These are phyloP conservation scores for Stephania yunnanensis DNA, from an alignment of 164 flowering plant species.

Conservation along the genomic window DNA sequence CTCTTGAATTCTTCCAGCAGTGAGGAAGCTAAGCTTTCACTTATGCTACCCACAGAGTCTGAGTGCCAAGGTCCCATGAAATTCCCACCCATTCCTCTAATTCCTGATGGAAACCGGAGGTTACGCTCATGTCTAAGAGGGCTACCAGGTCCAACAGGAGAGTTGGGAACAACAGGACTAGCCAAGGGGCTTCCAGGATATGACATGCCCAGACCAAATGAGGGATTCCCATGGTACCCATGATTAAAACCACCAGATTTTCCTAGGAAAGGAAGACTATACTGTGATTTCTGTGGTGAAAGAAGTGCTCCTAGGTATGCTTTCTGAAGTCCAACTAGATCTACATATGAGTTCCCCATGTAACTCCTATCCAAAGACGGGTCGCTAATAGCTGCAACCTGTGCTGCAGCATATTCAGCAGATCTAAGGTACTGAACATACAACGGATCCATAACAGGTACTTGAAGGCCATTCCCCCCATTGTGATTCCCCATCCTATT, in stretches of 20 bases:
- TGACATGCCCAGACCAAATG: slow-evolving; percentile 58
- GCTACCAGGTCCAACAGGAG: slow-evolving; percentile 59
- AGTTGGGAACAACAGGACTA: slow-evolving; percentile 47
- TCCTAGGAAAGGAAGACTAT: slow-evolving; percentile 42
- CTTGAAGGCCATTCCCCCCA: slow-evolving; percentile 37
- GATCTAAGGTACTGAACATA: slow-evolving; percentile 67
- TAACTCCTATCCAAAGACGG: slow-evolving; percentile 44
- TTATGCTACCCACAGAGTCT: slow-evolving; percentile 44
- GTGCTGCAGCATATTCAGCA: slow-evolving; percentile 58
- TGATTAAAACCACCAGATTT: slow-evolving; percentile 47
- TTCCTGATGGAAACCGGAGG: slow-evolving; percentile 59
- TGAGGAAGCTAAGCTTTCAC: slow-evolving; percentile 61
- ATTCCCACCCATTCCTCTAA: slow-evolving; percentile 57
- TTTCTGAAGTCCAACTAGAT: slow-evolving; percentile 62
- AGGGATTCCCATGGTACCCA: slow-evolving; percentile 55
- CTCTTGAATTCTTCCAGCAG: slow-evolving; percentile 84
- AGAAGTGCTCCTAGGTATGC: slow-evolving; percentile 61
- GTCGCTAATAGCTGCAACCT: slow-evolving; percentile 48
- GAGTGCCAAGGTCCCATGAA: slow-evolving; percentile 65
- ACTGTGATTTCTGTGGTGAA: slow-evolving; percentile 66
- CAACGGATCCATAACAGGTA: slow-evolving; percentile 49
- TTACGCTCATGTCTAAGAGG: slow-evolving; percentile 54
- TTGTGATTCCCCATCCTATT: slow-evolving; percentile 45
- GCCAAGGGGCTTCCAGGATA: slow-evolving; percentile 65
- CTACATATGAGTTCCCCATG: slow-evolving; percentile 44